Percentiles rank a stretch among this genome's conserved stretches.
phyloP scores from a whole-genome alignment of 1,284 basidiomycete genomes.

The Clitocybe nebularis region DNA sequence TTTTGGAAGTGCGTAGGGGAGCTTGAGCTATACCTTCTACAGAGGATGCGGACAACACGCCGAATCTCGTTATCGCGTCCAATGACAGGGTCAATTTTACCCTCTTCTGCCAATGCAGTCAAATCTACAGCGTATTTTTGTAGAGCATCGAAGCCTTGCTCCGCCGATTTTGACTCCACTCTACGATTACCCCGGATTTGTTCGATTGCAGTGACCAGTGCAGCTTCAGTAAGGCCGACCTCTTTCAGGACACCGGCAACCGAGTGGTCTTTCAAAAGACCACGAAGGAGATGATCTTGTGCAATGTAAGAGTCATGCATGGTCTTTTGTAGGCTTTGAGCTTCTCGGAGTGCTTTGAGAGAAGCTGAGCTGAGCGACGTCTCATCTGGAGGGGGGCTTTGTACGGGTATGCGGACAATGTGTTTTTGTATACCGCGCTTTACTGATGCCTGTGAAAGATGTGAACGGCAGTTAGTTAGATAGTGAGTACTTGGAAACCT shows the following conservation, averaged over 20 bases:
- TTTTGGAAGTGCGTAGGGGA: not conserved
- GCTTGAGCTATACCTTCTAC: constrained; percentile 49
- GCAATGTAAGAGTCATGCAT: constrained; percentile 95
- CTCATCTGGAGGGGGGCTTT: constrained; percentile 84
- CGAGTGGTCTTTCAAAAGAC: constrained; percentile 70
- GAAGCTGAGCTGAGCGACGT: constrained; percentile 59
- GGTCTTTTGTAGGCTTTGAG: constrained; percentile 78
- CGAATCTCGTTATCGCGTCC: constrained; percentile 89
- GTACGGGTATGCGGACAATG: constrained; percentile 76
- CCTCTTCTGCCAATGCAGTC: constrained; percentile 83
- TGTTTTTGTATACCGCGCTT: constrained; percentile 65
- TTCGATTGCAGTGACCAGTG: constrained; percentile 77
- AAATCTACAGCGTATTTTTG: constrained; percentile 84
- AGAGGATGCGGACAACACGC: constrained; percentile 58
- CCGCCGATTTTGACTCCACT: constrained; percentile 78
- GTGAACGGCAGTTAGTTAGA: constrained; percentile 1
- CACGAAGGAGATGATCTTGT: constrained; percentile 65
- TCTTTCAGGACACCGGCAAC: constrained; percentile 73
- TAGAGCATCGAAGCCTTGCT: constrained; percentile 85
- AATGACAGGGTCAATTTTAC: constrained; percentile 92
- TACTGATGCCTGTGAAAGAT: constrained; percentile 40
- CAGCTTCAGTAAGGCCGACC: constrained; percentile 64
- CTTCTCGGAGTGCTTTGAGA: constrained; percentile 74
- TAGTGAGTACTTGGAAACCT: constrained; percentile 29
- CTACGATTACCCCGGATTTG: constrained; percentile 79